A percentile compares a stretch with the other conserved stretches of the same genome.
Conservation (phyloP, 352 stramenopile species). For the Phytophthora sp. region DNA sequence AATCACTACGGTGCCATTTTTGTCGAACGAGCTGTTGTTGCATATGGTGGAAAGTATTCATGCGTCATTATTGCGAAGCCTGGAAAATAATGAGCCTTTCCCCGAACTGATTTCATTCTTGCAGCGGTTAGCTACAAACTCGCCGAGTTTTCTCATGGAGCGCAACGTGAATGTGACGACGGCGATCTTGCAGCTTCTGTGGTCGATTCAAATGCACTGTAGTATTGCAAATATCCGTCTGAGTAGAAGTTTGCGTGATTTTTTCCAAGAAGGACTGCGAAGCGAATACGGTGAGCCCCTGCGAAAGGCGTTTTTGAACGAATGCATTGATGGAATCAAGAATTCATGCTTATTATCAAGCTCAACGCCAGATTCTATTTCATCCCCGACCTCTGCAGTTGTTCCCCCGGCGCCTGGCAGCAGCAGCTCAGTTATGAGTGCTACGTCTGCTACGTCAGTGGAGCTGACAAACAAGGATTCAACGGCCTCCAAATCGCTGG, state of each 20-base stretch:
- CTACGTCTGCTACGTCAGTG: slow-evolving; percentile 16
- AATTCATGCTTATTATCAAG: slow-evolving; percentile 58
- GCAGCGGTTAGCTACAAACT: slow-evolving; percentile 73
- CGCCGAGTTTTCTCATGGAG: slow-evolving; percentile 76
- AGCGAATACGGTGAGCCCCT: slow-evolving; percentile 73
- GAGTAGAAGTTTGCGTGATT: slow-evolving; percentile 72
- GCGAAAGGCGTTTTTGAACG: slow-evolving; percentile 70
- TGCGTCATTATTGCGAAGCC: slow-evolving; percentile 51
- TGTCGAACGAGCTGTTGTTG: slow-evolving; percentile 74
- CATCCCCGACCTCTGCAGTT: slow-evolving; percentile 19
- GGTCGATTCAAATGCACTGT: slow-evolving; percentile 85
- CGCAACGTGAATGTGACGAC: slow-evolving; percentile 65
- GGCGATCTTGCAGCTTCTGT: slow-evolving; percentile 75
- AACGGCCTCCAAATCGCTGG: slow-evolving; percentile 72
- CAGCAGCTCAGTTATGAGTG: slow-evolving; percentile 14
- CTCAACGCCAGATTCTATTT: slow-evolving; percentile 14
- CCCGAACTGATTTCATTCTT: slow-evolving; percentile 80
- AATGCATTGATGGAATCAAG: slow-evolving; percentile 84
- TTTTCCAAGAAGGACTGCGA: slow-evolving; percentile 82
- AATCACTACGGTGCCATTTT: slow-evolving; percentile 75
- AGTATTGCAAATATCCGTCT: slow-evolving; percentile 62
- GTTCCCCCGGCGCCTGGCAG: slow-evolving; percentile 16
- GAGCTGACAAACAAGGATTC: slow-evolving; percentile 40
- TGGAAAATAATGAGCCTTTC: slow-evolving; percentile 63
- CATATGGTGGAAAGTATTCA: slow-evolving; percentile 79